phyloP scores from a whole-genome alignment of 805 yeast species.

The Teunomyces stri region DNA sequence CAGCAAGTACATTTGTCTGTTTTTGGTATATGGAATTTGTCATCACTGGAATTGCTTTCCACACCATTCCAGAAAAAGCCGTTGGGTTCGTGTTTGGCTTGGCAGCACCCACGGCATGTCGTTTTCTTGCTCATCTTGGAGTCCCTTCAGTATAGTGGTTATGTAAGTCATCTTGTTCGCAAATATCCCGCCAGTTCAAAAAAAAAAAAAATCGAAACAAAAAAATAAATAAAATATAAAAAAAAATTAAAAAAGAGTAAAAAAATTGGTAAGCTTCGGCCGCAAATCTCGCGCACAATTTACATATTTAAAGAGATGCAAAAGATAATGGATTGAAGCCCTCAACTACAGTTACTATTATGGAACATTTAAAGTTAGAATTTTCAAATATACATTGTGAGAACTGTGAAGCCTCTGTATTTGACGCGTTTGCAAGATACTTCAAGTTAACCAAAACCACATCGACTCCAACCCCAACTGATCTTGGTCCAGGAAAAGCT shows the following conservation, averaged over 20 bases:
- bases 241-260: not conserved
- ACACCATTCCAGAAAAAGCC: constrained; percentile 45
- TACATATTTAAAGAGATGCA: not conserved
- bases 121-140: not conserved
- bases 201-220: not conserved
- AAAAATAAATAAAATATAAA: not conserved
- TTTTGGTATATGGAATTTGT: constrained; percentile 41
- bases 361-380: constrained; percentile 21
- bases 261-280: not conserved
- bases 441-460: constrained; percentile 11
- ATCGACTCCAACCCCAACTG: not conserved
- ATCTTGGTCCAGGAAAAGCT: constrained; percentile 9
- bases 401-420: constrained; percentile 46
- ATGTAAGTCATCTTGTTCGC: not conserved
- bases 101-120: constrained; percentile 19
- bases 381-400: constrained; percentile 55
- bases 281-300: not conserved
- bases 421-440: constrained; percentile 20
- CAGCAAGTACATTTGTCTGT: constrained; percentile 14
- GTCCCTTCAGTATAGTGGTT: not conserved
- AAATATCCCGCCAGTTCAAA: not conserved
- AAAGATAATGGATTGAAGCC: not conserved
- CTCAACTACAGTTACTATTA: constrained; percentile 4
- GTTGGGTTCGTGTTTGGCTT: constrained; percentile 43
- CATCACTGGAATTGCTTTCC: constrained; percentile 50